Percentiles rank a stretch among this genome's conserved stretches.
Conservation (phyloP, 345 rosid genomes). For the Salix purpurea region DNA sequence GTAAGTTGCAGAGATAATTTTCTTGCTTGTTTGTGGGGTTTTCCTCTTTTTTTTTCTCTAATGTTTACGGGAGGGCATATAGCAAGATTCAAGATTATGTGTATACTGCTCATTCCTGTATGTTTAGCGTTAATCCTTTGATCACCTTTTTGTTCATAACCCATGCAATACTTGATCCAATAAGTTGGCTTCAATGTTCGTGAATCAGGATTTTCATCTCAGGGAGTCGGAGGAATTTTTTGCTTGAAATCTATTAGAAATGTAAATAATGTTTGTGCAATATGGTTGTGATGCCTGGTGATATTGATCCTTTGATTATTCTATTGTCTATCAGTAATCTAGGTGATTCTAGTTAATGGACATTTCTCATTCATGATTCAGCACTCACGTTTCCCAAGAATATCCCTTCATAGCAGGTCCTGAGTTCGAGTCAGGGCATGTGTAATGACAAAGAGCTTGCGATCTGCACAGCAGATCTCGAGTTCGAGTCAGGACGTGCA, state of each 20-base stretch:
- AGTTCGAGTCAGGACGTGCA: too few species aligned
- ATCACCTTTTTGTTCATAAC: neutral
- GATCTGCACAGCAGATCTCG: accelerated
- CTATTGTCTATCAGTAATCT: neutral
- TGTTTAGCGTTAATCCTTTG: neutral
- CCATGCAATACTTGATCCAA: neutral
- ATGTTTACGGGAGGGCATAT: neutral
- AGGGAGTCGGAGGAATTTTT: neutral
- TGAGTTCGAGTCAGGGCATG: too few species aligned
- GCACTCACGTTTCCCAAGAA: too few species aligned
- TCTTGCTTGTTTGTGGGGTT: neutral
- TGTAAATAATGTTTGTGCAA: neutral
- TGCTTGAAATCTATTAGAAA: neutral
- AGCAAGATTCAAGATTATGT: neutral
- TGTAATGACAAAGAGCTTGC: too few species aligned
- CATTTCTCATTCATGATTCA: too few species aligned
- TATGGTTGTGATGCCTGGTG: neutral
- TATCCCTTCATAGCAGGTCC: too few species aligned
- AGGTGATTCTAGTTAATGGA: too few species aligned
- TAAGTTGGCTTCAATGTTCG: neutral
- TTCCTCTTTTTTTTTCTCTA: neutral
- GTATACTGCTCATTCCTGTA: neutral
- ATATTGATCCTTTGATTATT: neutral
- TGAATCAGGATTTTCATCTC: neutral
- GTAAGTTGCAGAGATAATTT: neutral